These are phyloP conservation scores for Plenodomus biglobosus DNA, from an alignment of 2,329 filamentous ascomycete species.

Conservation along the genomic window DNA sequence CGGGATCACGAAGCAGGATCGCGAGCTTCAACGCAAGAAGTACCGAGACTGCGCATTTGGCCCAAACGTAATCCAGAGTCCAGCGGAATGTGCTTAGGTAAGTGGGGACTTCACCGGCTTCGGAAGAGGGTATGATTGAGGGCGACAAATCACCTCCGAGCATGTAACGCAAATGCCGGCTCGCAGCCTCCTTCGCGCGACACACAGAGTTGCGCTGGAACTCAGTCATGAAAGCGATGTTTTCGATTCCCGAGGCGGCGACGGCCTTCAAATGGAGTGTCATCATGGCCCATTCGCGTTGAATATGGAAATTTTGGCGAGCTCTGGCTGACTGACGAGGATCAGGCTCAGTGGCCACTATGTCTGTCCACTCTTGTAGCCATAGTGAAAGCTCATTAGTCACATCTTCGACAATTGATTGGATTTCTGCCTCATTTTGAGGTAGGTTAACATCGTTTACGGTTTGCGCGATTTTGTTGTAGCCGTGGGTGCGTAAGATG, in stretches of 20 bases:
- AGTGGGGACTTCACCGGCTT: constrained; percentile 8
- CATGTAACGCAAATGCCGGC: constrained; percentile 54
- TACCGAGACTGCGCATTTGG: constrained; percentile 61
- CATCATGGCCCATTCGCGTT: constrained; percentile 57
- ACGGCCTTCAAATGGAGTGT: constrained; percentile 57
- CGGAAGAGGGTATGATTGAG: constrained; percentile 11
- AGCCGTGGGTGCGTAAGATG: constrained; percentile 41
- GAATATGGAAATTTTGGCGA: constrained; percentile 53
- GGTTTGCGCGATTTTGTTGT: constrained; percentile 22
- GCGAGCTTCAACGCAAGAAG: constrained; percentile 57
- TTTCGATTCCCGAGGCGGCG: constrained; percentile 53
- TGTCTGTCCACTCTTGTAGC: constrained; percentile 48
- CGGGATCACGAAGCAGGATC: constrained; percentile 51
- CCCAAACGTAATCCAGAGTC: constrained; percentile 62
- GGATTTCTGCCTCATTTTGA: constrained; percentile 22
- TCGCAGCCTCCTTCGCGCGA: constrained; percentile 55
- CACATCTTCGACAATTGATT: constrained; percentile 23
- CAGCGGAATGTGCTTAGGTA: constrained; percentile 57
- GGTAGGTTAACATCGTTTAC: constrained; percentile 8
- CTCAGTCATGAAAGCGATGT: constrained; percentile 55
- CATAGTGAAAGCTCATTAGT: constrained; percentile 34
- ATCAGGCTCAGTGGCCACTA: constrained; percentile 22
- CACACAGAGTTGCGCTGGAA: constrained; percentile 52
- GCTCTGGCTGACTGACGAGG: constrained; percentile 21
- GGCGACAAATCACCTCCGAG: constrained; percentile 28